Percentiles rank a stretch among this genome's conserved stretches.
These are phyloP conservation scores for Solanum tacnaense DNA, from an alignment of 257 asterid genomes.

Conservation along the genomic window DNA sequence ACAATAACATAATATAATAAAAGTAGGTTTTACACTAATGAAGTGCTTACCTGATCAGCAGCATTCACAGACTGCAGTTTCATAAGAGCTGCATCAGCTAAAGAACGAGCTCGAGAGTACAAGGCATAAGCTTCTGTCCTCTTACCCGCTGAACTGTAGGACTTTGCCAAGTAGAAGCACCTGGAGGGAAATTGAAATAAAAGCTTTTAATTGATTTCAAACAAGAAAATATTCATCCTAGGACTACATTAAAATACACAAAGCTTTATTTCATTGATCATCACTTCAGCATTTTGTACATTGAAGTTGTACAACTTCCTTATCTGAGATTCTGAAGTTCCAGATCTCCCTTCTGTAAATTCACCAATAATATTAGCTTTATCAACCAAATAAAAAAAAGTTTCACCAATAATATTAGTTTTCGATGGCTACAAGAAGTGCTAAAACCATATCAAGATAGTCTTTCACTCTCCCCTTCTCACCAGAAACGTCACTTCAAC, in stretches of 20 bases:
- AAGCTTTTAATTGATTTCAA: not conserved
- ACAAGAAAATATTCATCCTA: not conserved
- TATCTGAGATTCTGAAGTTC: not conserved
- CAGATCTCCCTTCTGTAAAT: not conserved
- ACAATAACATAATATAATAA: not conserved
- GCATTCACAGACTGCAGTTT: slow-evolving; percentile 38
- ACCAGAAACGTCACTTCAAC: not conserved
- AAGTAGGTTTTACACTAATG: not conserved
- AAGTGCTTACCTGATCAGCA: slow-evolving; percentile 54
- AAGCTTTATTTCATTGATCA: not conserved
- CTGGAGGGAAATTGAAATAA: slow-evolving; percentile 31
- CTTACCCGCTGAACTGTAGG: slow-evolving; percentile 91
- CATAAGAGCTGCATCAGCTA: slow-evolving; percentile 51
- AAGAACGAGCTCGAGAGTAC: slow-evolving; percentile 56
- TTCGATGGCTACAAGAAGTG: not conserved
- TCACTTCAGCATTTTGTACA: not conserved
- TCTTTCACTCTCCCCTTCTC: not conserved
- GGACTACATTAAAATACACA: not conserved
- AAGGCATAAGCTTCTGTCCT: slow-evolving; percentile 89
- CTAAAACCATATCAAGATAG: not conserved
- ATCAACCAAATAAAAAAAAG: too few species aligned
- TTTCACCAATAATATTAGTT: not conserved
- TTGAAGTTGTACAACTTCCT: not conserved
- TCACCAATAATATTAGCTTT: not conserved
- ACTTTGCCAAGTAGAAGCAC: slow-evolving; percentile 92